Conservation (phyloP, 2,329 filamentous ascomycete genomes). For the Monilinia fructicola region DNA sequence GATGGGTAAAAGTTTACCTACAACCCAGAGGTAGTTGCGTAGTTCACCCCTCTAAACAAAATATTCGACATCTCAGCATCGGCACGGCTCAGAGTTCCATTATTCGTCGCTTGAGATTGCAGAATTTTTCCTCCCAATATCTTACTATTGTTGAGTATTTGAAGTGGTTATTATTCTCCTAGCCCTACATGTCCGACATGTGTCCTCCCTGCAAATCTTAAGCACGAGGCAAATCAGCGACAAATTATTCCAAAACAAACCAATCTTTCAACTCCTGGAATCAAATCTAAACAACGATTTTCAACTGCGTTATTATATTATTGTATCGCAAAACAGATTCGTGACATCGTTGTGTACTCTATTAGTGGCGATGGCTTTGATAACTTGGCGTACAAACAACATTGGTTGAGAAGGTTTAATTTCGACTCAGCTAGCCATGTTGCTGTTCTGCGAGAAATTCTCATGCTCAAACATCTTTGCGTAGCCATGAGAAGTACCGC, state of each 20-base stretch:
- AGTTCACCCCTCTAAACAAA: background rate
- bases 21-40: background rate
- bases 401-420: background rate
- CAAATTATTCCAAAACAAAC: background rate
- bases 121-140: background rate
- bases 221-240: background rate
- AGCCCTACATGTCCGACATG: background rate
- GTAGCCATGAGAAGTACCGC: background rate
- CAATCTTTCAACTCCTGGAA: background rate
- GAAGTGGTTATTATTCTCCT: background rate
- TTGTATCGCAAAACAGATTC: background rate
- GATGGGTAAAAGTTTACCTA: background rate
- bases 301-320: background rate
- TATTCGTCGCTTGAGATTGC: background rate
- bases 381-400: background rate
- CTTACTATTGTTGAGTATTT: background rate
- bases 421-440: background rate
- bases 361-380: constrained; percentile 2
- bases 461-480: constrained; percentile 8
- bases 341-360: constrained; percentile 3
- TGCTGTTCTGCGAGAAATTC: background rate
- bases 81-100: background rate
- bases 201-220: background rate
- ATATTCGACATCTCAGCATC: background rate
- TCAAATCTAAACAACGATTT: background rate